Base-by-base conservation (phyloP, 2,329 filamentous ascomycete genomes). In the Diatrype stigma region DNA sequence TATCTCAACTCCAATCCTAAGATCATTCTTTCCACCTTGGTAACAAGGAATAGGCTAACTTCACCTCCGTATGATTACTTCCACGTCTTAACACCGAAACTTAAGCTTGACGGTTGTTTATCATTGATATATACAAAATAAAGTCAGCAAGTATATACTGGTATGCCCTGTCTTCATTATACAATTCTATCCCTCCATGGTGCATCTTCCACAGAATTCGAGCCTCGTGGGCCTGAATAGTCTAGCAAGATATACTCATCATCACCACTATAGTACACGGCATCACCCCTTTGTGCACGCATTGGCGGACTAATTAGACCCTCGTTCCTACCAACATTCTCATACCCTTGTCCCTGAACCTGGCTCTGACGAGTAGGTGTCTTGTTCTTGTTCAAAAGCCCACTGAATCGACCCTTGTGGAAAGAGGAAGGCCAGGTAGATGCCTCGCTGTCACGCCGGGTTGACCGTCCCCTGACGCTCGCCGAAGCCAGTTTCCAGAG, bases 401-500 rank as follows among this genome's bases (percentile, higher is more conserved):
- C 52, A 51, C 42, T 52, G 46, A 48, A 3, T 59, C 49, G 48
- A 52, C 57, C 17, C 50, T 54, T 16, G 45, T 49, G 12, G 58
- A 57, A 10, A 51, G n/a, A 37, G 14, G 34, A 16, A 6, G 34
- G 34, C 34, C 34, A 37, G 14, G 6, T 37, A 14, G 34, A 37
- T 17, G 6, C 34, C n/a, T 37, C 34, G 16, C 34, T 37, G 34
- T 17, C n/a, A 16, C 34, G 57, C 21, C 56, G 53, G 42, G 47
- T 54, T 7, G 55, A 60, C 51, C 56, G 60, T 16, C 45, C 52
- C 8, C 44, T 49, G 38, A 57, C 51, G 12, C 52, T 55, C 2
- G 51, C 38, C 3, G 54, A 50, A 17, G 59, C 54, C 34, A 42
- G 45, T 42, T 60, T 59, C 32, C 59, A 54, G 35, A 65, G 53